Evolutionary conservation across 257 asterid species (phyloP).

Genomic region (Jaltomata sinuosa): DNA sequence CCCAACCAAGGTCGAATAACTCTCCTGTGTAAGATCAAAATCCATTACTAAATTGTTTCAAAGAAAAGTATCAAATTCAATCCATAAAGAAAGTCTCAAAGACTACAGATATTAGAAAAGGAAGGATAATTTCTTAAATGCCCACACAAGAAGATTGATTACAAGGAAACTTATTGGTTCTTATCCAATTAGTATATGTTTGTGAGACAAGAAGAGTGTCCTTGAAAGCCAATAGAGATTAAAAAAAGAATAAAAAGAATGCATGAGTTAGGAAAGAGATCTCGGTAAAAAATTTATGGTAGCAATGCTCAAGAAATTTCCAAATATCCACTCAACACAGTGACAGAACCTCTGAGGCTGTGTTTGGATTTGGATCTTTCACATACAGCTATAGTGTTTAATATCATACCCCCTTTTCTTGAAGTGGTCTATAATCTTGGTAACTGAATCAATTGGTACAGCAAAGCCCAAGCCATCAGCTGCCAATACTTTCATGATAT

Average conservation of each 20-base stretch:
- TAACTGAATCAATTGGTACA: constrained; percentile 70
- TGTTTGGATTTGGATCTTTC: not conserved
- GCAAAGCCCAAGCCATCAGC: constrained; percentile 88
- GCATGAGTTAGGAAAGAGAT: not conserved
- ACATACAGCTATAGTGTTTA: not conserved
- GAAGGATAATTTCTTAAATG: not conserved
- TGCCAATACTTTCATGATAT: constrained; percentile 61
- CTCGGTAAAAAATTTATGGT: not conserved
- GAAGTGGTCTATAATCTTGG: constrained; percentile 70
- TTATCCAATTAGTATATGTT: not conserved
- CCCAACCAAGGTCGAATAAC: constrained; percentile 98
- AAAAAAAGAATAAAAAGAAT: not conserved
- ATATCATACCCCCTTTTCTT: constrained; percentile 49
- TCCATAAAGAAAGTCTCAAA: not conserved
- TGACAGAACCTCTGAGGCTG: not conserved
- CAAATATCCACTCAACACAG: not conserved
- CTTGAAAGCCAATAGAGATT: not conserved
- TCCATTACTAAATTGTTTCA: not conserved
- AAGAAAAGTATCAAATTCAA: not conserved
- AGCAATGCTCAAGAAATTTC: not conserved
- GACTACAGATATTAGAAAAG: not conserved
- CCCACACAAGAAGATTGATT: not conserved
- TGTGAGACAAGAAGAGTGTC: not conserved
- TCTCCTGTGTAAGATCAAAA: constrained; percentile 45
- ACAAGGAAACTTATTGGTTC: not conserved